These are phyloP conservation scores for Ocimum tenuiflorum DNA, from an alignment of 257 asterid genomes.

Conservation along the genomic window DNA sequence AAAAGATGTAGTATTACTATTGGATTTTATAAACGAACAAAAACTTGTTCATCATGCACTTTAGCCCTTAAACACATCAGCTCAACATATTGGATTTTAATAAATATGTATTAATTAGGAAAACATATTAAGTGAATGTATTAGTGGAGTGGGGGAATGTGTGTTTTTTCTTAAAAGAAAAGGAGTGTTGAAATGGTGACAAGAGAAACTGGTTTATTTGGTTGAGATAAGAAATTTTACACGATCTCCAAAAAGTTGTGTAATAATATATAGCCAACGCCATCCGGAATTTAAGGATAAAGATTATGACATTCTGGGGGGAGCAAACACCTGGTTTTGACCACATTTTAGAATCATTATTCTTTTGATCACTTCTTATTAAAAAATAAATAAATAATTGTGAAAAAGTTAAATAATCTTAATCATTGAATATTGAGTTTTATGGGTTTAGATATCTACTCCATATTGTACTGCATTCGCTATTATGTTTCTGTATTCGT, in stretches of 20 bases:
- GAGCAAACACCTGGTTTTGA: constrained; percentile 42
- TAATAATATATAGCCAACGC: constrained; percentile 36
- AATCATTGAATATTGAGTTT: not conserved
- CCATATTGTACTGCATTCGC: too few species aligned
- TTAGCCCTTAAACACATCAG: not conserved
- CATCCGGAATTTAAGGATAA: constrained; percentile 66
- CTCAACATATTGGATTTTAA: too few species aligned
- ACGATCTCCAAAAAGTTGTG: constrained; percentile 51
- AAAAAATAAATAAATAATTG: too few species aligned
- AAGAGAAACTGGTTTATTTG: constrained; percentile 39
- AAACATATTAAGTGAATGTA: not conserved
- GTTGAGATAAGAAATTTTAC: constrained; percentile 56
- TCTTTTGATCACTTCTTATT: constrained; percentile 26
- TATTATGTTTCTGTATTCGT: too few species aligned
- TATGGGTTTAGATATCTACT: too few species aligned
- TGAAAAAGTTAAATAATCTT: too few species aligned
- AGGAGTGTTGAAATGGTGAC: constrained; percentile 28
- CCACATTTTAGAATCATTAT: constrained; percentile 16
- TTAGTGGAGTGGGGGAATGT: constrained; percentile 9
- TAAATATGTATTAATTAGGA: not conserved
- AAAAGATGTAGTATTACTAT: constrained; percentile 34
- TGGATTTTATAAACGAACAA: not conserved
- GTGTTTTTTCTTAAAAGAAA: not conserved
- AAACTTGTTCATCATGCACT: not conserved
- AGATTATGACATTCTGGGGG: constrained; percentile 37